Percentiles rank a stretch among this genome's conserved stretches.
Evolutionary conservation across 495 filamentous ascomycete species (phyloP).

Genomic region (Lasiosphaeria miniovina): DNA sequence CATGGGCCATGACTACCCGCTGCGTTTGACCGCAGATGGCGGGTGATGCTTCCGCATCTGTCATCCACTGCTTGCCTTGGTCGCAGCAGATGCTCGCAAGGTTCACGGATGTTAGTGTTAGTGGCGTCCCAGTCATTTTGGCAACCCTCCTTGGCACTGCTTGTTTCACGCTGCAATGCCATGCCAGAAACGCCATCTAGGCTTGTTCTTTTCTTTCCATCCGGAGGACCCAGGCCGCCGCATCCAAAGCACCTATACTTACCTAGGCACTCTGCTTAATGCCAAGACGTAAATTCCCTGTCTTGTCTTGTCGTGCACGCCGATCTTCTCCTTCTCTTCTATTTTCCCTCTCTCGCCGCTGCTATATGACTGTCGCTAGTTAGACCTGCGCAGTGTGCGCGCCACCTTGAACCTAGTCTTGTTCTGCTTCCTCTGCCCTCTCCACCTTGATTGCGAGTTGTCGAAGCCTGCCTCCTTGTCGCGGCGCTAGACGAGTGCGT

Average conservation of each 20-base stretch:
- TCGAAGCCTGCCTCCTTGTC: too few relatives aligned
- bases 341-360: neutral
- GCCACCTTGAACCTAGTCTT: neutral
- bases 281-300: neutral
- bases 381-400: conserved; percentile 1
- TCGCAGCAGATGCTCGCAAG: neutral
- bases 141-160: conserved; percentile 3
- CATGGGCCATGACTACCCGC: neutral
- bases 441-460: neutral
- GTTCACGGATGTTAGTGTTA: neutral
- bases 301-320: neutral
- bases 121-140: neutral
- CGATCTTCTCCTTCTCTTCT: neutral
- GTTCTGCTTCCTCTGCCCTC: neutral
- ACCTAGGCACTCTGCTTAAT: neutral
- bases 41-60: neutral
- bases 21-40: too few relatives aligned
- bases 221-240: neutral
- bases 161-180: neutral
- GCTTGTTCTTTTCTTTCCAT: neutral
- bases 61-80: neutral
- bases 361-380: neutral
- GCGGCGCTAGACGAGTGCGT: too few relatives aligned
- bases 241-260: too few relatives aligned
- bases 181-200: neutral